Base-by-base conservation (phyloP, 345 rosid genomes). In the Linum tenue region DNA sequence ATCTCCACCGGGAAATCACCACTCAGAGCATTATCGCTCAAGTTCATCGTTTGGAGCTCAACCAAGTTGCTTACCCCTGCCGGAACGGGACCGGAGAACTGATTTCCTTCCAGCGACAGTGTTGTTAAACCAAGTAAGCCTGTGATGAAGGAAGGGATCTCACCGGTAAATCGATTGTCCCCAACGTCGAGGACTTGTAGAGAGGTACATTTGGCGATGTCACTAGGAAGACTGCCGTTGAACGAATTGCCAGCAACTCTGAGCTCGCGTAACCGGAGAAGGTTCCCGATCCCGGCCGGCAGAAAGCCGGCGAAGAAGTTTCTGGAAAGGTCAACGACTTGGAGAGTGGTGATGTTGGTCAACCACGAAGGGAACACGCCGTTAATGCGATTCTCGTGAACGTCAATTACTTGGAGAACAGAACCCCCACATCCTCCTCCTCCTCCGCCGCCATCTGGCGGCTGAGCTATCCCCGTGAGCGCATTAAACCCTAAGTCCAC, bases 291-390 rank as follows among this genome's bases (percentile, higher is more conserved):
- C 68, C 79, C 86, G 36, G 62, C 62, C 2, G 95, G 96, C 70
- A 88, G 72, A 58, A 69, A 67, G 31, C 97, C 96, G 40, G 94
- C 79, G 64, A 92, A 79, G 15, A 70, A 70, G 68, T 90, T 94
- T 42, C 85, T 75, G 0, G 99, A 94, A 68, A 90, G 64, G 75
- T 90, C 96, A 61, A 94, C 74, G 66, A 64, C 63, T 12, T 71
- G 79, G 62, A 90, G 55, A 0, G 84, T 77, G 17, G 70, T 39
- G 2, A 88, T 67, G 12, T 62, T 57, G 0, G 89, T 76, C 60
- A 90, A 67, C 96, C 99, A 90, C 35, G 61, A 31, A 9, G 99
- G 97, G 59, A 94, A 85, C 50, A 11, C 73, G 4, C 91, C 87
- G 4, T 67, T 48, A 42, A 92, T 84, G 43, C 59, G 76, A 63